Base-by-base conservation (phyloP, 176 grass and related monocot genomes). In the Triticum turgidum region DNA sequence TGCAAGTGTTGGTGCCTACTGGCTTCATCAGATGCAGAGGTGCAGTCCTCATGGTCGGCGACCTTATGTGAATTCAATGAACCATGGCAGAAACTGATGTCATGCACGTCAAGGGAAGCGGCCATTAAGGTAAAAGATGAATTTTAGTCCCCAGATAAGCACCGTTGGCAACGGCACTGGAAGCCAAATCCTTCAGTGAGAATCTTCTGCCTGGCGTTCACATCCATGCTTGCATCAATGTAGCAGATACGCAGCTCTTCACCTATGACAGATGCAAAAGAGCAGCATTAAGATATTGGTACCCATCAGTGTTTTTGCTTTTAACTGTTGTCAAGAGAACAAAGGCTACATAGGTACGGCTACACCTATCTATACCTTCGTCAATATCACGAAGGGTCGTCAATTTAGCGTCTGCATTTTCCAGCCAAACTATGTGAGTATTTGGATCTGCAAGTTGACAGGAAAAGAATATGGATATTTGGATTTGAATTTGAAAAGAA, bases 161-260 rank as follows among this genome's bases (percentile, higher is more conserved):
- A 96, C 68, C 92, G 82, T 74, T 42, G 84, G 54, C 97, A 98
- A 33, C 33, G 44, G 65, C 97, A 96, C 64, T 75, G 67, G 61
- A 98, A 98, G 41, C 92, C 96, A 38, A 94, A 98, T 37, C 97
- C 97, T 63, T 94, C 88, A 73, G 74, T 67, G 82, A 98, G 92
- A 91, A 96, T 94, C 89, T 91, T 94, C 71, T 94, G 93, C 4
- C 92, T 89, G 35, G 94, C 90, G 37, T 96, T 64, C 8, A 71
- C 80, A 79, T 87, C 88, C 89, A 98, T 92, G 88, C 97, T 98
- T 42, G 92, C 56, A 91, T 96, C 92, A 56, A 96, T 98, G 75
- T 96, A 98, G 91, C 96, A 98, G 70, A 96, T 98, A 65, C 76
- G 78, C 37, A 96, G 88, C 82, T 98, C 96, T 65, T 96, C 96